phyloP scores from a whole-genome alignment of 1,139 yeast genomes.

The Hansenula sp. region DNA sequence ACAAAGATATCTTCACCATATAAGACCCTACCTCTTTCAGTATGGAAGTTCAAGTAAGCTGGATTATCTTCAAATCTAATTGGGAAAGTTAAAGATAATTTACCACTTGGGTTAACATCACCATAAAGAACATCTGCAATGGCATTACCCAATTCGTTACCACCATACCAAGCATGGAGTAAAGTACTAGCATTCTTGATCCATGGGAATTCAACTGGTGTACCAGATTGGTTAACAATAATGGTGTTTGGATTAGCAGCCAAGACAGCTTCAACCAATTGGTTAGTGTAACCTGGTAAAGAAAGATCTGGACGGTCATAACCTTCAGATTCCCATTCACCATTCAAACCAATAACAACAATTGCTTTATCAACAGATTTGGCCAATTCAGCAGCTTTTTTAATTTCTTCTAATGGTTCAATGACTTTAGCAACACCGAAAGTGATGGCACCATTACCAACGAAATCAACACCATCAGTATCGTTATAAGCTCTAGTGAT shows the following conservation, averaged over 20 bases:
- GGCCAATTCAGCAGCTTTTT: slow-evolving; percentile 39
- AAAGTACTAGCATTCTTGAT: slow-evolving; percentile 39
- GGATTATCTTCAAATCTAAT: slow-evolving; percentile 40
- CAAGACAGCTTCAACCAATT: slow-evolving; percentile 40
- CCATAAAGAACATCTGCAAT: slow-evolving; percentile 60
- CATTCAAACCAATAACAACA: slow-evolving; percentile 39
- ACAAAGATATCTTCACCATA: slow-evolving; percentile 50
- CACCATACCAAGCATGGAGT: slow-evolving; percentile 49
- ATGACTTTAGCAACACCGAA: slow-evolving; percentile 29
- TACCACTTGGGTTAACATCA: slow-evolving; percentile 61
- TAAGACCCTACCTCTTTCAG: slow-evolving; percentile 47
- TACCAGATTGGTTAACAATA: slow-evolving; percentile 56
- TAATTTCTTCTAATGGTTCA: slow-evolving; percentile 30
- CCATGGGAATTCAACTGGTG: slow-evolving; percentile 64
- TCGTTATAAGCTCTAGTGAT: slow-evolving; percentile 32
- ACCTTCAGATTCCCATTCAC: slow-evolving; percentile 49
- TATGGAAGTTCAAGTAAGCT: slow-evolving; percentile 41
- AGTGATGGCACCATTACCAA: slow-evolving; percentile 38
- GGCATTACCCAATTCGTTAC: slow-evolving; percentile 45
- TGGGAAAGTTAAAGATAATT: slow-evolving; percentile 58
- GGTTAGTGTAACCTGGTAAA: slow-evolving; percentile 46
- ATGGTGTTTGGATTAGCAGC: slow-evolving; percentile 48
- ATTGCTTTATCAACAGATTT: slow-evolving; percentile 43
- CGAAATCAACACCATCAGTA: slow-evolving; percentile 28
- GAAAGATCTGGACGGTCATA: slow-evolving; percentile 23